A percentile compares a stretch with the other conserved stretches of the same genome.
Conservation (phyloP, 1,284 basidiomycete species). For the Cystobasidium pallidum region DNA sequence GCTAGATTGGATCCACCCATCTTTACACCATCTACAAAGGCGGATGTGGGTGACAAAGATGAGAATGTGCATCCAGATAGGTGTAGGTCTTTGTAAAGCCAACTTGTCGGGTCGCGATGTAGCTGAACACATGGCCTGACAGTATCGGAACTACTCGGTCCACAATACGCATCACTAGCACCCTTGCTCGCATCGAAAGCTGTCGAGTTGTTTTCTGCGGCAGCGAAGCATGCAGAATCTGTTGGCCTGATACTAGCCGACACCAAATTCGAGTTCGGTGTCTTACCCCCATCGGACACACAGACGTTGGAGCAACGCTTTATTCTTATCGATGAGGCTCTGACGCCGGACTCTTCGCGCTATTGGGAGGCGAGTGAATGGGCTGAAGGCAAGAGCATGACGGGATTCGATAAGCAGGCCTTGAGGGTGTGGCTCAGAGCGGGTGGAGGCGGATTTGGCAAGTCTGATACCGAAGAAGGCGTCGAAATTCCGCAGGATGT, state of each 20-base stretch:
- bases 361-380: conserved; percentile 89
- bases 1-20: conserved; percentile 78
- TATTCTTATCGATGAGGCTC: conserved; percentile 90
- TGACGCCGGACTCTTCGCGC: conserved; percentile 95
- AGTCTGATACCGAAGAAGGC: conserved; percentile 69
- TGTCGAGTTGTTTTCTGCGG: conserved; percentile 72
- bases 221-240: conserved; percentile 74
- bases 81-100: conserved; percentile 61
- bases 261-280: conserved; percentile 87
- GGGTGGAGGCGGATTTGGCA: conserved; percentile 65
- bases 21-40: conserved; percentile 97
- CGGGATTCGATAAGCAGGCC: conserved; percentile 97
- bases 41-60: conserved; percentile 90
- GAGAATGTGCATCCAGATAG: conserved; percentile 94
- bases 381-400: conserved; percentile 73
- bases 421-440: conserved; percentile 82
- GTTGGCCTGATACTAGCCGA: conserved; percentile 95
- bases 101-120: background rate
- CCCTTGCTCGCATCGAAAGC: conserved; percentile 66
- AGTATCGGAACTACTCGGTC: conserved; percentile 53
- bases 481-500: conserved; percentile 70
- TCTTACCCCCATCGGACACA: conserved; percentile 59
- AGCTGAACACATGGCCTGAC: conserved; percentile 44
- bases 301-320: conserved; percentile 57
- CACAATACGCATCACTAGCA: conserved; percentile 61